phyloP scores from a whole-genome alignment of 2,329 filamentous ascomycete genomes.

The Nakataea oryzae region DNA sequence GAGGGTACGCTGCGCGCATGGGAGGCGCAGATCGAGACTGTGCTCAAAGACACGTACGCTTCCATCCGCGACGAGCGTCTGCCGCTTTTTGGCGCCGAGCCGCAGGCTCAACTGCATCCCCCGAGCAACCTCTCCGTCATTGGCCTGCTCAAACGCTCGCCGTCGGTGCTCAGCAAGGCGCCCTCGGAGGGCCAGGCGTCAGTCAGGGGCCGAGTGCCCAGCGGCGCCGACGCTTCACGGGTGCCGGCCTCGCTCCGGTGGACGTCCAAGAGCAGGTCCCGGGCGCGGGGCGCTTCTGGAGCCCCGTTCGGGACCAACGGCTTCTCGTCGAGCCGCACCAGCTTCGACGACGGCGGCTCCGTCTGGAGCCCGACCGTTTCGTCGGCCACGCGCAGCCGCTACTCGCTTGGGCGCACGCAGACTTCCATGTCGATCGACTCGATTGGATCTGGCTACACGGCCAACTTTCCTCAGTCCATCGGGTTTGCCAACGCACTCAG shows the following conservation, averaged over 20 bases:
- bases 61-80: slow-evolving; percentile 84
- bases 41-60: slow-evolving; percentile 82
- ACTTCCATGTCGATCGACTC: slow-evolving; percentile 91
- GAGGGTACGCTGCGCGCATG: slow-evolving; percentile 67
- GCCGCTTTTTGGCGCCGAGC: slow-evolving; percentile 66
- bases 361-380: slow-evolving; percentile 78
- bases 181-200: slow-evolving; percentile 72
- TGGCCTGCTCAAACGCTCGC: slow-evolving; percentile 70
- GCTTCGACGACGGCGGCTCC: slow-evolving; percentile 81
- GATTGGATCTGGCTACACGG: slow-evolving; percentile 62
- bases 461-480: slow-evolving; percentile 82
- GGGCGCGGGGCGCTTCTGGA: slow-evolving; percentile 41
- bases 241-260: slow-evolving; percentile 52
- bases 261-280: slow-evolving; percentile 76
- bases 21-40: slow-evolving; percentile 82
- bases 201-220: slow-evolving; percentile 56
- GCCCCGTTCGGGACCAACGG: slow-evolving; percentile 39
- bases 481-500: slow-evolving; percentile 95
- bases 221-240: slow-evolving; percentile 35
- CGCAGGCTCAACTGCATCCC: slow-evolving; percentile 28
- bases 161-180: slow-evolving; percentile 85
- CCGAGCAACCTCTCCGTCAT: slow-evolving; percentile 63
- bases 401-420: slow-evolving; percentile 82
- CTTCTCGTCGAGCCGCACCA: slow-evolving; percentile 84
- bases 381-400: slow-evolving; percentile 93